phyloP scores from a whole-genome alignment of 192 early-diverging fungal genomes.

The Entophlyctis helioformis region DNA sequence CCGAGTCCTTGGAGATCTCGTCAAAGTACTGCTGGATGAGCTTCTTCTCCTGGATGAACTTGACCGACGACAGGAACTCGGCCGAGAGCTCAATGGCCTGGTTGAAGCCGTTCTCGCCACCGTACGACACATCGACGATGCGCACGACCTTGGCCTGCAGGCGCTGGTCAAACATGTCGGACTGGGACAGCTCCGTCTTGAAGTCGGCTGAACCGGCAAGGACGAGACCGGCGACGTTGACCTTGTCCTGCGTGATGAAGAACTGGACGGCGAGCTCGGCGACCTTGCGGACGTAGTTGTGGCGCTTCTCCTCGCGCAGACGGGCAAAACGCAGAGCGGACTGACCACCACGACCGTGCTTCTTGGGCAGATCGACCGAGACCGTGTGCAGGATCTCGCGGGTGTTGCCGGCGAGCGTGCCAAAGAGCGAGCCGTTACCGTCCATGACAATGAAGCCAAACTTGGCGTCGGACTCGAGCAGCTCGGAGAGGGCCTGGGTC shows the following conservation, averaged over 20 bases:
- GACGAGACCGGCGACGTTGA: slow-evolving; percentile 76
- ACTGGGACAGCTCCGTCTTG: slow-evolving; percentile 91
- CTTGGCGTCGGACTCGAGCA: slow-evolving; percentile 86
- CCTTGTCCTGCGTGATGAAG: slow-evolving; percentile 88
- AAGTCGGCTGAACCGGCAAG: slow-evolving; percentile 99
- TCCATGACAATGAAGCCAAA: slow-evolving; percentile 99
- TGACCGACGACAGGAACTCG: slow-evolving; percentile 88
- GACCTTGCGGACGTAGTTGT: slow-evolving; percentile 98
- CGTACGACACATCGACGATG: slow-evolving; percentile 95
- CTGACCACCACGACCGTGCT: slow-evolving; percentile 99
- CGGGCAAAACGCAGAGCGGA: slow-evolving; percentile 99
- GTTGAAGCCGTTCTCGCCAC: slow-evolving; percentile 99
- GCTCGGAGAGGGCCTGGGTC: slow-evolving; percentile 79
- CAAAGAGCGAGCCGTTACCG: slow-evolving; percentile 94
- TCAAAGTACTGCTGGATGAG: slow-evolving; percentile 93
- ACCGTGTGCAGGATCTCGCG: slow-evolving; percentile 92
- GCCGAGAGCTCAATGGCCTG: slow-evolving; percentile 89
- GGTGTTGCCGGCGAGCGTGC: slow-evolving; percentile 85
- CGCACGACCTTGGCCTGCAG: slow-evolving; percentile 81
- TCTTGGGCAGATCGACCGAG: slow-evolving; percentile 95
- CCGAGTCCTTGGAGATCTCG: slow-evolving; percentile 92
- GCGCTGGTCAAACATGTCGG: slow-evolving; percentile 93
- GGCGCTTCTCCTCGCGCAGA: slow-evolving; percentile 96
- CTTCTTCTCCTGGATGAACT: slow-evolving; percentile 98
- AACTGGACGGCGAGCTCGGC: slow-evolving; percentile 93